A percentile compares a stretch with the other conserved stretches of the same genome.
Conservation (phyloP, 106 monocot genomes). For the Allium cepa region DNA sequence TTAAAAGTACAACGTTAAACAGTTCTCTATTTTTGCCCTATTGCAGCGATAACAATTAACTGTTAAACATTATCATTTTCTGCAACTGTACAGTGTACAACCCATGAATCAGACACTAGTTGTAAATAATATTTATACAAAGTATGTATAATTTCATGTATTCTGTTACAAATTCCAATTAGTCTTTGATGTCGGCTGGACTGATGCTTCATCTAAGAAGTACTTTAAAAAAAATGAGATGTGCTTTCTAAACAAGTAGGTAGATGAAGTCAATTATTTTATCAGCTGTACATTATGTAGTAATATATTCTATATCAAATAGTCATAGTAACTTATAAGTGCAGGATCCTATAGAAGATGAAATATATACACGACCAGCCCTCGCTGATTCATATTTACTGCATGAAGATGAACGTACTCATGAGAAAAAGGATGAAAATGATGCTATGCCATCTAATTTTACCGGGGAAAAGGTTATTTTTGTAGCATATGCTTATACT, state of each 20-base stretch:
- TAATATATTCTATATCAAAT: background rate
- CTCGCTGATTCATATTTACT: constrained; percentile 39
- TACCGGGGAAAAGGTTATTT: constrained; percentile 43
- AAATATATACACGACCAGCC: constrained; percentile 13
- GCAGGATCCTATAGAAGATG: constrained; percentile 21
- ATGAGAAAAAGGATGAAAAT: constrained; percentile 14
- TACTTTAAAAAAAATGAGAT: background rate
- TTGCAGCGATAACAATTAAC: too few relatives aligned
- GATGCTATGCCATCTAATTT: constrained; percentile 11
- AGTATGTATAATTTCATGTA: too few relatives aligned
- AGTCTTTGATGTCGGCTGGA: too few relatives aligned
- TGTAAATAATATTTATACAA: too few relatives aligned
- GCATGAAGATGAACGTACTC: constrained; percentile 21
- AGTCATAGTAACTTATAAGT: background rate
- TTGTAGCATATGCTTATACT: constrained; percentile 25
- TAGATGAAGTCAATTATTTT: background rate
- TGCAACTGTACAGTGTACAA: too few relatives aligned
- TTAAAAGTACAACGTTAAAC: too few relatives aligned
- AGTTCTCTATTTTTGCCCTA: background rate
- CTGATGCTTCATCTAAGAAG: background rate
- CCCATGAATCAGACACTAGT: too few relatives aligned
- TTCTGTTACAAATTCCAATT: too few relatives aligned
- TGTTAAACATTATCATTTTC: too few relatives aligned
- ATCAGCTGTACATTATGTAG: background rate
- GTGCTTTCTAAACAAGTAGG: too few relatives aligned